Evolutionary conservation across 495 filamentous ascomycete species (phyloP), one percentile per base, ranked within the genome.

Genomic region (Baudoinia panamericana): DNA sequence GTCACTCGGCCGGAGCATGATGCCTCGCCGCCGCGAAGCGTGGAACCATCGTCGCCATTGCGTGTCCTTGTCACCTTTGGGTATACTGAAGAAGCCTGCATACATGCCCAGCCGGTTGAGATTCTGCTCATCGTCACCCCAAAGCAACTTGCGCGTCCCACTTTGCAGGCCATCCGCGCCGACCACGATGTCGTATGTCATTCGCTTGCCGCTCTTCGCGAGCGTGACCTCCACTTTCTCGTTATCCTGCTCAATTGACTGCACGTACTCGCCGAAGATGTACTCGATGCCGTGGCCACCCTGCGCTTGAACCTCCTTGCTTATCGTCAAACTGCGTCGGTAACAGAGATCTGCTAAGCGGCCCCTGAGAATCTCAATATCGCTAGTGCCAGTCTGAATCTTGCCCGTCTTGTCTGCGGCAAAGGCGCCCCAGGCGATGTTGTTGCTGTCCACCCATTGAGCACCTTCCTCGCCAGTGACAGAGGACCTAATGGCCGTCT

Each of bases 361-460:
- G 2, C 68, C 71, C 3, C 74, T 53, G 46, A 73, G 61, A 27
- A 77, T 69, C 54, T 76, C 74, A 24, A 48, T 38, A 18, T 52
- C 50, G 12, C 32, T 40, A 8, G 50, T 52, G 8, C 39, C 32
- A 5, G 38, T 48, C 29, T 45, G 35, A 11, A 35, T 15, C 12
- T 45, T 39, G 12, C 36, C 44, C 9, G 39, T 17, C 15, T 38
- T 38, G 17, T 48, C 44, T 4, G 41, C 45, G 15, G 27, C 28
- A 11, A 35, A 21, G 11, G 20, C 13, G 3, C 34, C 45, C 36
- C 35, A 48, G 27, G 36, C 26, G 4, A 19, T 12, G 28, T 47
- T 43, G 4, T 30, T 11, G 2, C 5, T 30, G 24, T 52, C 50
- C 7, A 52, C 50, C 19, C 43, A 44, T 20, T 33, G 19, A 30